Evolutionary conservation across 768 basidiomycete genomes (phyloP).

Genomic region (Amanita phalloides): DNA sequence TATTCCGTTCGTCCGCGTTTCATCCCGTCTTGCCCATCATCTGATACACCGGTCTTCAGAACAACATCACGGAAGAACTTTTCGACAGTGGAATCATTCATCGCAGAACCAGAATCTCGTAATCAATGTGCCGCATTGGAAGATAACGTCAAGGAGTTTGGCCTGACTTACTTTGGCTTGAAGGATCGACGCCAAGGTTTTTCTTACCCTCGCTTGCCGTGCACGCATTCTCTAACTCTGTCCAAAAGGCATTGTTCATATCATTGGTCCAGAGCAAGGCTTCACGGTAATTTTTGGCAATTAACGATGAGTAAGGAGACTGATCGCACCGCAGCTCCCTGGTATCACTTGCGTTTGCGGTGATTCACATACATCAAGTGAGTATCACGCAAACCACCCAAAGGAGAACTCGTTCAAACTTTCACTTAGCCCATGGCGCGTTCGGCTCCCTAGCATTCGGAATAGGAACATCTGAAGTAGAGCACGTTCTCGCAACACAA

Average conservation of each 20-base stretch:
- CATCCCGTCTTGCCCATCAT: neutral
- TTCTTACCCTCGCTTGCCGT: neutral
- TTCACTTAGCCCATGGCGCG: conserved; percentile 66
- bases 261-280: conserved; percentile 91
- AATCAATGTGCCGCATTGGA: conserved; percentile 78
- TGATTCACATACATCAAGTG: conserved; percentile 89
- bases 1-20: conserved; percentile 50
- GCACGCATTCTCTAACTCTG: neutral
- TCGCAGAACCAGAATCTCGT: conserved; percentile 76
- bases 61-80: conserved; percentile 70
- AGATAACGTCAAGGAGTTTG: conserved; percentile 87
- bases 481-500: conserved; percentile 90
- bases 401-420: conserved; percentile 1
- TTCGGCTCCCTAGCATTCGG: conserved; percentile 91
- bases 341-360: conserved; percentile 83
- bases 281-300: conserved; percentile 49
- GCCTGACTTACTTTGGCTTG: conserved; percentile 87
- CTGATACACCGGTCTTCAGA: conserved; percentile 23
- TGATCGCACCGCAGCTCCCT: conserved; percentile 36
- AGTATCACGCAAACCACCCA: conserved; percentile 15
- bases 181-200: conserved; percentile 81
- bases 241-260: conserved; percentile 57
- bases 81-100: conserved; percentile 60
- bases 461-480: conserved; percentile 90
- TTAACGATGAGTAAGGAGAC: neutral